A percentile compares a stretch with the other conserved stretches of the same genome.
phyloP scores from a whole-genome alignment of 164 flowering plant species.

The Aristolochia californica region DNA sequence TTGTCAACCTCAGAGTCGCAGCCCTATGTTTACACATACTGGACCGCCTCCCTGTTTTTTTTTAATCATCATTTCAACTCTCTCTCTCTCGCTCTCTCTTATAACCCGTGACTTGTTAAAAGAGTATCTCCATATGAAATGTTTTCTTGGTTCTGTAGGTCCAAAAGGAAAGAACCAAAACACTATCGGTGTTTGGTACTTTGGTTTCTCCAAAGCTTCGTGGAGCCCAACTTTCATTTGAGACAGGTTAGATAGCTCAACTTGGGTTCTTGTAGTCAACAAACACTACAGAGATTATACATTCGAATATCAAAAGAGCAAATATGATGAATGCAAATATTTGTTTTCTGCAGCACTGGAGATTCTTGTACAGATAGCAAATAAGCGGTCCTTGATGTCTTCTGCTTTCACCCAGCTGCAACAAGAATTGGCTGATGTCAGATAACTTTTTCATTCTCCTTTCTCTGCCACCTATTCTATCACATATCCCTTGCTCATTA shows the following conservation, averaged over 20 bases:
- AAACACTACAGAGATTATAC: not conserved
- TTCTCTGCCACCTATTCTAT: no score
- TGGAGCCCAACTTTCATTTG: constrained; percentile 71
- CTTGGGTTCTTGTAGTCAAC: not conserved
- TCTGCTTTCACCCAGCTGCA: constrained; percentile 37
- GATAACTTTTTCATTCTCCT: no score
- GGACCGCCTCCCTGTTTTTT: no score
- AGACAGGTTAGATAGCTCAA: constrained; percentile 42
- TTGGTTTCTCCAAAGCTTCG: constrained; percentile 90
- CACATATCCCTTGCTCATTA: no score
- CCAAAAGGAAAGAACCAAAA: constrained; percentile 51
- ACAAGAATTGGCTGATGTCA: constrained; percentile 16
- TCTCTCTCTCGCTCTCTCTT: not conserved
- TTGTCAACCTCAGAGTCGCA: no score
- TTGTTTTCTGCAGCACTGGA: constrained; percentile 51
- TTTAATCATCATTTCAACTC: not conserved
- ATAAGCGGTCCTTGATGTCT: constrained; percentile 47
- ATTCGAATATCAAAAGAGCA: not conserved
- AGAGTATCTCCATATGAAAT: no score
- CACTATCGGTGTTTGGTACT: constrained; percentile 66
- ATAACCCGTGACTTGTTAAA: no score
- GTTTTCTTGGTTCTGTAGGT: constrained; percentile 23
- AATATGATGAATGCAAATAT: not conserved
- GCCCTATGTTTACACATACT: no score
- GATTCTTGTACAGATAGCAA: constrained; percentile 59